Conservation (phyloP, 192 early-diverging fungal genomes). For the Lobosporangium transversale region DNA sequence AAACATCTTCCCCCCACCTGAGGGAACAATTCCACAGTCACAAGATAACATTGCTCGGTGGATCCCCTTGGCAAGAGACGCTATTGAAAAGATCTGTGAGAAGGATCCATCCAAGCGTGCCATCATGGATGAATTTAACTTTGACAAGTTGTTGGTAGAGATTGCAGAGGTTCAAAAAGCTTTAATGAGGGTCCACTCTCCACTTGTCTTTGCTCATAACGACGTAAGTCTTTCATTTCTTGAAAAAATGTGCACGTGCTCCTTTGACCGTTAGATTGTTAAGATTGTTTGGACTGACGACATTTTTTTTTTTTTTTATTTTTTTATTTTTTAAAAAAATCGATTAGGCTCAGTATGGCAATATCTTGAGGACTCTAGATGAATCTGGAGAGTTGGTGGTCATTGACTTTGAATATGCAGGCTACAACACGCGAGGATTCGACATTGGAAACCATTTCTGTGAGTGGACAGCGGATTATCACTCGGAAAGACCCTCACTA, state of each 20-base stretch:
- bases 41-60: slow-evolving; percentile 77
- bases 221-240: slow-evolving; percentile 64
- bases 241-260: not conserved
- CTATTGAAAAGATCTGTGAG: slow-evolving; percentile 41
- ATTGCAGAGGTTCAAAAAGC: slow-evolving; percentile 59
- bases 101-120: slow-evolving; percentile 29
- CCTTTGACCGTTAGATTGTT: not conserved
- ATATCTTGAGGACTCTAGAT: slow-evolving; percentile 75
- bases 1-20: slow-evolving; percentile 66
- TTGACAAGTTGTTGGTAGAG: slow-evolving; percentile 58
- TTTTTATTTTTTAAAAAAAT: slow-evolving; percentile 1
- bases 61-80: slow-evolving; percentile 56
- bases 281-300: not conserved
- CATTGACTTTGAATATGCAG: slow-evolving; percentile 87
- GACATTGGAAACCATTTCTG: slow-evolving; percentile 89
- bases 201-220: slow-evolving; percentile 90
- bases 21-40: slow-evolving; percentile 62
- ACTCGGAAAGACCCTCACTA: slow-evolving; percentile 56
- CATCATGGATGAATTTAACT: slow-evolving; percentile 54
- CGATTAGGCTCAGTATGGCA: slow-evolving; percentile 83
- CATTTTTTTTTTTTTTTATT: not conserved
- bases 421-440: slow-evolving; percentile 80
- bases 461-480: slow-evolving; percentile 88
- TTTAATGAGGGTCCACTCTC: slow-evolving; percentile 56
- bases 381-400: slow-evolving; percentile 70